These are phyloP conservation scores for Heterobasidion annosum DNA, from an alignment of 1,284 basidiomycete genomes.

Conservation along the genomic window DNA sequence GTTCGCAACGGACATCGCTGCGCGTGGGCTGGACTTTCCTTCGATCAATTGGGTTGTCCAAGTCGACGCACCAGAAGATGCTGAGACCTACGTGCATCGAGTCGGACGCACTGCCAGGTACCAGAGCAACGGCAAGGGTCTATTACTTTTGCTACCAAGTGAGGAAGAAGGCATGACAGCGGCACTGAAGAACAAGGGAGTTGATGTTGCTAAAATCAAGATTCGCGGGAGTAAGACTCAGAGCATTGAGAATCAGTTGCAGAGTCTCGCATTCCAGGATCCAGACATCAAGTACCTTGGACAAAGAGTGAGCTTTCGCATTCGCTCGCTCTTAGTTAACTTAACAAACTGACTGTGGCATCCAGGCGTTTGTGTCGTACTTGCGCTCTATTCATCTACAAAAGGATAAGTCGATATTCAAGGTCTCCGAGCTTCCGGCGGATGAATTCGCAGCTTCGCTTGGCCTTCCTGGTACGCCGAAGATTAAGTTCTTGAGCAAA, in stretches of 20 bases:
- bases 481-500: conserved; percentile 84
- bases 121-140: conserved; percentile 80
- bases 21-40: conserved; percentile 95
- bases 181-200: conserved; percentile 64
- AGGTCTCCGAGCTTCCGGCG: conserved; percentile 75
- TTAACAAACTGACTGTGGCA: not conserved
- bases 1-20: conserved; percentile 96
- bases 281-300: conserved; percentile 97
- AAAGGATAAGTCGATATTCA: conserved; percentile 92
- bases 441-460: conserved; percentile 85
- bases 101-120: conserved; percentile 95
- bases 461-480: conserved; percentile 91
- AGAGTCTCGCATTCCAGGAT: conserved; percentile 91
- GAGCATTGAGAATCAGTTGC: conserved; percentile 82
- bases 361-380: conserved; percentile 93
- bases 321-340: not conserved
- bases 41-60: conserved; percentile 97
- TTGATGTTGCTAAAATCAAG: conserved; percentile 82
- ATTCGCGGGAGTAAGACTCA: conserved; percentile 86
- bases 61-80: conserved; percentile 95
- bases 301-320: conserved; percentile 59
- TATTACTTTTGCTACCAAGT: conserved; percentile 81
- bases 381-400: conserved; percentile 90
- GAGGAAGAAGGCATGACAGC: conserved; percentile 88
- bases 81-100: conserved; percentile 97